Conservation (phyloP, 192 early-diverging fungal genomes). For the Backusella parvicylindrica region DNA sequence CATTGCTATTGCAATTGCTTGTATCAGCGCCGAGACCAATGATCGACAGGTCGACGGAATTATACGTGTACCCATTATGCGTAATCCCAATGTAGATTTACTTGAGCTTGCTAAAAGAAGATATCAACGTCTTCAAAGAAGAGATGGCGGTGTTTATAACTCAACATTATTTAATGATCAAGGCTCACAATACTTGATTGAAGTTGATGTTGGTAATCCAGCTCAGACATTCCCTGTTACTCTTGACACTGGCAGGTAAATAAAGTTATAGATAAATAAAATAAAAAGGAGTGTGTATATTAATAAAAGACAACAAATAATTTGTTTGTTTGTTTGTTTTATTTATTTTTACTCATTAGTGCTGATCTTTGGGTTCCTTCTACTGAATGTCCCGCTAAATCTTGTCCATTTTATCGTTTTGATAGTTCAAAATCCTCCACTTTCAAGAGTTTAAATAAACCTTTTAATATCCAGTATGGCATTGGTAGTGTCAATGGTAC, state of each 20-base stretch:
- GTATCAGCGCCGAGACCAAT: not conserved
- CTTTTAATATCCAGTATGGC: conserved; percentile 19
- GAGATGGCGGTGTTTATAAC: not conserved
- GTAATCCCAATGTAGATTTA: conserved; percentile 1
- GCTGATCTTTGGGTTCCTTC: conserved; percentile 31
- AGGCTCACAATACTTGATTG: conserved; percentile 31
- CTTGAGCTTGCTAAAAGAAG: conserved; percentile 11
- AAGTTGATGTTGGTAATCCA: conserved; percentile 25
- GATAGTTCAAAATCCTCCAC: conserved; percentile 2
- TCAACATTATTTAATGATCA: conserved; percentile 28
- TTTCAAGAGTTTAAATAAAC: not conserved
- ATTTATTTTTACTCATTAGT: conserved; percentile 3
- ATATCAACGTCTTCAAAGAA: conserved; percentile 2
- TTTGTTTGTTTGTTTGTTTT: not conserved
- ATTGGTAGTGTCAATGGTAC: conserved; percentile 24
- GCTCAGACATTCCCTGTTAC: conserved; percentile 29
- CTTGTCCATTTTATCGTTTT: conserved; percentile 19
- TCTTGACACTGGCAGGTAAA: conserved; percentile 36
- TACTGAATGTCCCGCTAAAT: not conserved
- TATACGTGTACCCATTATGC: conserved; percentile 20
- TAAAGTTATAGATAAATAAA: not conserved
- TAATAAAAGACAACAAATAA: not conserved
- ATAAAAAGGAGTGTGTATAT: not conserved
- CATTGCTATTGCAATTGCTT: not conserved
- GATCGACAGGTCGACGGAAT: conserved; percentile 8